Conservation (phyloP, 129 eudicot species). For the Sambucus nigra region DNA sequence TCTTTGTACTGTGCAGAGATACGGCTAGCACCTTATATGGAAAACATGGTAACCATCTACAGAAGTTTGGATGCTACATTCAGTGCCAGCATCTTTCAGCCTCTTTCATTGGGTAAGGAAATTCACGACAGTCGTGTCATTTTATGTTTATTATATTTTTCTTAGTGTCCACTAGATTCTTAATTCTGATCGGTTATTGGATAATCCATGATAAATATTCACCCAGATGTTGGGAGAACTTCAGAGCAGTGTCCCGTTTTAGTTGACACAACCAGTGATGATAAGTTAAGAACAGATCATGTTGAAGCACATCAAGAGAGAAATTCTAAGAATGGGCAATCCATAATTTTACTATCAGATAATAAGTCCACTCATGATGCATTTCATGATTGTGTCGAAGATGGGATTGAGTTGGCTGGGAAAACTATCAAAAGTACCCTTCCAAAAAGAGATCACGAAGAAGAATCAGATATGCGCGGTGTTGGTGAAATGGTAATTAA, state of each 20-base stretch:
- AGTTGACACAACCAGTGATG: constrained; percentile 10
- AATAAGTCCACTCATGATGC: neutral
- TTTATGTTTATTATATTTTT: neutral
- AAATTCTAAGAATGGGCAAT: constrained; percentile 25
- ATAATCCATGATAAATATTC: neutral
- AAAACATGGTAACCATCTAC: constrained; percentile 51
- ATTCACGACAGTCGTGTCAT: neutral
- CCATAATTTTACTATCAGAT: constrained; percentile 1
- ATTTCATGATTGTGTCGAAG: constrained; percentile 3
- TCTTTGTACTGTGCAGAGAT: constrained; percentile 28
- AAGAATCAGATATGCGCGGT: constrained; percentile 8
- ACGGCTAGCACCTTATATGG: constrained; percentile 64
- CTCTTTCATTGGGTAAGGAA: constrained; percentile 34
- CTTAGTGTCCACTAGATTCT: neutral
- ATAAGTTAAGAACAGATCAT: constrained; percentile 11
- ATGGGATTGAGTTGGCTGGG: neutral
- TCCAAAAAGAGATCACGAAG: constrained; percentile 7
- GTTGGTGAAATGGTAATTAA: neutral
- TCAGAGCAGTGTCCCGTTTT: constrained; percentile 7
- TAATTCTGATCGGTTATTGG: neutral
- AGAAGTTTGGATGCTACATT: constrained; percentile 52
- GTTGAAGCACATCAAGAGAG: constrained; percentile 20
- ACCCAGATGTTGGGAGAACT: constrained; percentile 18
- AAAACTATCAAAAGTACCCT: constrained; percentile 8
- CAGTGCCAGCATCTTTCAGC: constrained; percentile 24